Percentiles rank a stretch among this genome's conserved stretches.
Conservation (phyloP, 2,329 filamentous ascomycete species). For the Fusarium piperis region DNA sequence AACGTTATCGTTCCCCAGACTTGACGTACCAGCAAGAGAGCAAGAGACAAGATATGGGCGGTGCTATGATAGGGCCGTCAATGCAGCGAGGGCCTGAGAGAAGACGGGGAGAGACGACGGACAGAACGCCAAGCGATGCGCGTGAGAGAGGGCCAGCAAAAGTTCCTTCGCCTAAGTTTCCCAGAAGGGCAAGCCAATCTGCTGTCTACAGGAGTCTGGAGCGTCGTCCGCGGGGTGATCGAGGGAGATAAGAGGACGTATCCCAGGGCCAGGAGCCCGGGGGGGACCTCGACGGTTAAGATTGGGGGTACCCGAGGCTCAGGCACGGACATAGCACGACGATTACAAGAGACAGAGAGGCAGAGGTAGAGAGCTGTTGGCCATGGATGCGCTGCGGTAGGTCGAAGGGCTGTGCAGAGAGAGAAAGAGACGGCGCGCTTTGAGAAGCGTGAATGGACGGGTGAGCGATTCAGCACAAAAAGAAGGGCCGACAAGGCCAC, state of each 20-base stretch:
- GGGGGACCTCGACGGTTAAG: constrained; percentile 16
- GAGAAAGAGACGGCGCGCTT: not conserved
- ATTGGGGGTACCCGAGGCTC: constrained; percentile 3
- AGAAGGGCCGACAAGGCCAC: constrained; percentile 41
- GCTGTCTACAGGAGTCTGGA: constrained; percentile 41
- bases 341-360: not conserved
- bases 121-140: constrained; percentile 48
- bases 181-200: constrained; percentile 49
- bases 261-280: constrained; percentile 21
- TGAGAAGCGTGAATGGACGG: constrained; percentile 7
- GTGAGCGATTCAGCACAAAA: constrained; percentile 28
- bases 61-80: constrained; percentile 42
- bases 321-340: constrained; percentile 11
- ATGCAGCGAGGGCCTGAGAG: constrained; percentile 30
- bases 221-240: constrained; percentile 37
- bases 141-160: constrained; percentile 51
- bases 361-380: not conserved
- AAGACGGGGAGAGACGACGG: constrained; percentile 35
- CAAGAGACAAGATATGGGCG: constrained; percentile 37
- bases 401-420: constrained; percentile 20
- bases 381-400: not conserved
- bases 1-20: constrained; percentile 49
- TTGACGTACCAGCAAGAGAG: constrained; percentile 38
- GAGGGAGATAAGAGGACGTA: constrained; percentile 40
- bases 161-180: constrained; percentile 53